These are phyloP conservation scores for Rhynchosporium secalis DNA, from an alignment of 2,329 filamentous ascomycete species.

Conservation along the genomic window DNA sequence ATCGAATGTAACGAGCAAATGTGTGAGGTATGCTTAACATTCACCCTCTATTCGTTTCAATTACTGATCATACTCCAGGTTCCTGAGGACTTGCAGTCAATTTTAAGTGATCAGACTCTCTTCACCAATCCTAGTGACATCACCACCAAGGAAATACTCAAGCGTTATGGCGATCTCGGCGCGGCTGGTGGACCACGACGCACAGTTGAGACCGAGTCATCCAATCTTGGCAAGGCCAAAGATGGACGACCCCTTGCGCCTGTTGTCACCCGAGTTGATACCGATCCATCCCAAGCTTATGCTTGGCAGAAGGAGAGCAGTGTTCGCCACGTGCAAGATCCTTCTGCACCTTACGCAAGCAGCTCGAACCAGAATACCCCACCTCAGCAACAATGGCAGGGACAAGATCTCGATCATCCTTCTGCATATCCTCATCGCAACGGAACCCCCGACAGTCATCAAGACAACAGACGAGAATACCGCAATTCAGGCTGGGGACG, in stretches of 20 bases:
- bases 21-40: constrained; percentile 73
- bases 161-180: constrained; percentile 80
- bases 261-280: constrained; percentile 72
- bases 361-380: constrained; percentile 49
- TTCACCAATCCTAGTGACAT: constrained; percentile 83
- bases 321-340: constrained; percentile 73
- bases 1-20: constrained; percentile 95
- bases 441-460: constrained; percentile 40
- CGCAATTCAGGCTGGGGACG: constrained; percentile 40
- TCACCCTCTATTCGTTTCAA: constrained; percentile 14
- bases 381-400: constrained; percentile 50
- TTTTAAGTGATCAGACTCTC: constrained; percentile 79
- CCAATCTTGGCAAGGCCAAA: constrained; percentile 54
- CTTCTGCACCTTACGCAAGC: constrained; percentile 45
- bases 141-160: constrained; percentile 95
- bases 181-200: constrained; percentile 53
- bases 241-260: constrained; percentile 50
- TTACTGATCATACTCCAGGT: constrained; percentile 59
- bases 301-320: constrained; percentile 82
- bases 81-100: constrained; percentile 83
- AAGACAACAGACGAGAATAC: constrained; percentile 35
- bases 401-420: constrained; percentile 35
- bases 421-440: constrained; percentile 34
- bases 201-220: constrained; percentile 59
- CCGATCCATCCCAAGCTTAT: constrained; percentile 70